These are phyloP conservation scores for Sphaerostilbella broomeana DNA, from an alignment of 2,329 filamentous ascomycete species.

Conservation along the genomic window DNA sequence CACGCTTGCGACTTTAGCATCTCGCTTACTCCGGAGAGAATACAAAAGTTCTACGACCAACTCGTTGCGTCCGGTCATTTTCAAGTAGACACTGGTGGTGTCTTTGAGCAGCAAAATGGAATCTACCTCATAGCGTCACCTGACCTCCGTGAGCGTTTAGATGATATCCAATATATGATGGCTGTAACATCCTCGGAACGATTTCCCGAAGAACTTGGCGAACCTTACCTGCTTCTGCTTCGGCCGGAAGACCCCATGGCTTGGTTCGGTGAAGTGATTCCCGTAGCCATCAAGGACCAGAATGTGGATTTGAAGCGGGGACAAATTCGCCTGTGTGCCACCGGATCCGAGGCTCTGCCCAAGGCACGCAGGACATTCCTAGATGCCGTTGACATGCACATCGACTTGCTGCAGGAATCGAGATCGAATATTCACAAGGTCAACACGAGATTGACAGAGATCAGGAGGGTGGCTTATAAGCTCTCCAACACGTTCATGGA, in stretches of 20 bases:
- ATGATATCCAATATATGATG: constrained; percentile 80
- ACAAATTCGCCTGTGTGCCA: constrained; percentile 79
- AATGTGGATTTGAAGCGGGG: constrained; percentile 80
- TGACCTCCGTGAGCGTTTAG: constrained; percentile 63
- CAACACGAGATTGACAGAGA: constrained; percentile 83
- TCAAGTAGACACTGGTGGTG: constrained; percentile 62
- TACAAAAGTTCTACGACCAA: constrained; percentile 73
- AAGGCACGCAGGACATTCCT: constrained; percentile 74
- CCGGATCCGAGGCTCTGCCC: constrained; percentile 72
- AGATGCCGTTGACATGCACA: constrained; percentile 71
- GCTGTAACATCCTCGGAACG: constrained; percentile 56
- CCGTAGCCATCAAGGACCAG: constrained; percentile 66
- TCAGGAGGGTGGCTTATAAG: constrained; percentile 92
- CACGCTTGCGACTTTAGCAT: constrained; percentile 95
- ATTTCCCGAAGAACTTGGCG: constrained; percentile 62
- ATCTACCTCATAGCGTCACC: constrained; percentile 82
- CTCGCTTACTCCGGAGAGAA: constrained; percentile 57
- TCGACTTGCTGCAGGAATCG: constrained; percentile 86
- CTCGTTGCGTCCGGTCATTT: constrained; percentile 81
- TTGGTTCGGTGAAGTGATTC: constrained; percentile 76
- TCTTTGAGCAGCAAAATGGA: constrained; percentile 65
- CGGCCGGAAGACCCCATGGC: constrained; percentile 69
- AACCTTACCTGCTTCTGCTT: constrained; percentile 74
- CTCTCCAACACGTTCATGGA: constrained; percentile 98
- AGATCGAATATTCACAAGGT: constrained; percentile 90